Conservation (phyloP, 2,329 filamentous ascomycete species). For the Raffaelea ambrosiae region DNA sequence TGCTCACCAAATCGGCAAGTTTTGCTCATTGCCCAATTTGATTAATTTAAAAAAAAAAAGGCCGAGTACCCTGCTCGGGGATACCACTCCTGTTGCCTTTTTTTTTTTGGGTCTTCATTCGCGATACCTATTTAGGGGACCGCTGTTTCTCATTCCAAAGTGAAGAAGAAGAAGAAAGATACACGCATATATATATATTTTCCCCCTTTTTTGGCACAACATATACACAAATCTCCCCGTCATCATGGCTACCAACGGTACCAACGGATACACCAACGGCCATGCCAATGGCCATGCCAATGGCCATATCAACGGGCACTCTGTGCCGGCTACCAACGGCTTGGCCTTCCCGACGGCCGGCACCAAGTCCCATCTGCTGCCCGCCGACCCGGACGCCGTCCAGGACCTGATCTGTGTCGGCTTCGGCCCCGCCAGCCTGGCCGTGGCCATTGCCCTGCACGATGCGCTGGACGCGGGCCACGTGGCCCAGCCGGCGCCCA, state of each 20-base stretch:
- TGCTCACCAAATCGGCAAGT: too few species aligned
- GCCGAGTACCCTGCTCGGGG: too few species aligned
- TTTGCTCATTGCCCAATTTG: too few species aligned
- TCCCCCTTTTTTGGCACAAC: too few species aligned
- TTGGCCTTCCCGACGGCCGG: neutral
- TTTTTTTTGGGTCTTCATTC: too few species aligned
- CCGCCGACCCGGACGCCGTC: constrained; percentile 42
- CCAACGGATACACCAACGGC: constrained; percentile 7
- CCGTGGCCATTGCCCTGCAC: constrained; percentile 81
- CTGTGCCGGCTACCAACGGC: constrained; percentile 4
- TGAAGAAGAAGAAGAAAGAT: too few species aligned
- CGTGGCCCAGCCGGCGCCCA: constrained; percentile 42
- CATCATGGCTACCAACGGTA: neutral
- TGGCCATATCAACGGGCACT: constrained; percentile 6
- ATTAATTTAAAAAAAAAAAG: too few species aligned
- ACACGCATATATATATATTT: too few species aligned
- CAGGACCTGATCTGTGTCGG: constrained; percentile 86
- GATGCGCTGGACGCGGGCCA: constrained; percentile 57
- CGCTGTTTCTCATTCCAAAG: too few species aligned
- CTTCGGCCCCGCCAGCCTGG: constrained; percentile 85
- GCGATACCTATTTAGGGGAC: too few species aligned
- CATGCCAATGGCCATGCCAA: constrained; percentile 1
- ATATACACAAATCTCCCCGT: too few species aligned
- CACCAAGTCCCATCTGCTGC: constrained; percentile 3
- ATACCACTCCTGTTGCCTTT: too few species aligned